Conservation (phyloP, 441 rosid species). For the Populus hybrid region DNA sequence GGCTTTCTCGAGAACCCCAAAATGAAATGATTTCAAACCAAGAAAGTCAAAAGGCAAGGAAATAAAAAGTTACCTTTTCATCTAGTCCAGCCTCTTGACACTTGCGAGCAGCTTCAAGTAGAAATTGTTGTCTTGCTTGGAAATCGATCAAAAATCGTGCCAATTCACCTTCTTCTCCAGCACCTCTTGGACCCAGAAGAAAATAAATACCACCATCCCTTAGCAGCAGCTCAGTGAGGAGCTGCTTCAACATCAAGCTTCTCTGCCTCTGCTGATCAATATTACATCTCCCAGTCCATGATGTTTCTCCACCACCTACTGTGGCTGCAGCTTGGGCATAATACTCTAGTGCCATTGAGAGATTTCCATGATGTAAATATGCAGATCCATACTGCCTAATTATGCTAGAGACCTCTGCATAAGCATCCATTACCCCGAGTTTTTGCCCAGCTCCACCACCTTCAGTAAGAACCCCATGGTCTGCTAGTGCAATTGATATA, state of each 20-base stretch:
- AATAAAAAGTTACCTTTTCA: slow-evolving; percentile 59
- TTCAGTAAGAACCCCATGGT: slow-evolving; percentile 74
- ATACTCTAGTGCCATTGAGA: slow-evolving; percentile 76
- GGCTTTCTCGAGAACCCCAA: neutral
- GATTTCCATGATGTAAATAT: slow-evolving; percentile 66
- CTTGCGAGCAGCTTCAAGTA: slow-evolving; percentile 80
- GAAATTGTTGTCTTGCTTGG: slow-evolving; percentile 67
- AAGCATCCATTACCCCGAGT: slow-evolving; percentile 77
- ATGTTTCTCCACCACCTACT: slow-evolving; percentile 84
- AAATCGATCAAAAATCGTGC: slow-evolving; percentile 62
- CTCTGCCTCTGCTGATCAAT: slow-evolving; percentile 89
- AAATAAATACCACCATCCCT: slow-evolving; percentile 80
- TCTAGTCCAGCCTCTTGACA: slow-evolving; percentile 87
- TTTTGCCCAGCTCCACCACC: slow-evolving; percentile 61
- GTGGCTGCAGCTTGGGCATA: slow-evolving; percentile 96
- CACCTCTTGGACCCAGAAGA: slow-evolving; percentile 78
- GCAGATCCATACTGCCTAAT: slow-evolving; percentile 88
- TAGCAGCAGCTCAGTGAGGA: slow-evolving; percentile 77
- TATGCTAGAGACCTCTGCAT: slow-evolving; percentile 83
- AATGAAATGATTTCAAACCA: neutral
- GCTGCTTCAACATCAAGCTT: slow-evolving; percentile 84
- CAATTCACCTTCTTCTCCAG: slow-evolving; percentile 93
- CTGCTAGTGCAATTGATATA: slow-evolving; percentile 72
- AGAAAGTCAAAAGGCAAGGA: neutral
- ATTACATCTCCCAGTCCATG: slow-evolving; percentile 80